Conservation (phyloP, 495 filamentous ascomycete species). For the Penicillium longicatenatum region DNA sequence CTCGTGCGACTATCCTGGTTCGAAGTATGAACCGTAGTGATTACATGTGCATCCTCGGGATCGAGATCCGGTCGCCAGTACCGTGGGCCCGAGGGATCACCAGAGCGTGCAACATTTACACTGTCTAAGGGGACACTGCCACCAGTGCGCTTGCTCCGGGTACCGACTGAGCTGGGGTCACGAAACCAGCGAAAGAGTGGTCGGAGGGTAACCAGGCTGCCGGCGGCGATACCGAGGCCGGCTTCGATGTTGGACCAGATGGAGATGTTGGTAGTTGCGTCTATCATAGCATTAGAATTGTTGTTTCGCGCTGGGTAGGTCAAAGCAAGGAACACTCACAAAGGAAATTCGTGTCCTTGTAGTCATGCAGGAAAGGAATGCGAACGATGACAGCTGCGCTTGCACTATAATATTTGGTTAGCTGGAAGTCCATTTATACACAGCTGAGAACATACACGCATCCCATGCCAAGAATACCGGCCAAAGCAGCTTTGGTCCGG, state of each 20-base stretch:
- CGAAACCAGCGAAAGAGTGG: slow-evolving; percentile 51
- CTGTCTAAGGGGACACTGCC: slow-evolving; percentile 40
- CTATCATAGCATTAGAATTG: slow-evolving; percentile 22
- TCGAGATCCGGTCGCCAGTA: slow-evolving; percentile 40
- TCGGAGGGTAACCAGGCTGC: slow-evolving; percentile 49
- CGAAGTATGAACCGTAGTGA: slow-evolving; percentile 38
- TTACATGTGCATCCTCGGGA: slow-evolving; percentile 28
- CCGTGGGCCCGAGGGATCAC: slow-evolving; percentile 22
- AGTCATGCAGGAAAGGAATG: slow-evolving; percentile 30
- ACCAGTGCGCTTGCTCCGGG: slow-evolving; percentile 30
- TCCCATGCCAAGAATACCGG: slow-evolving; percentile 43
- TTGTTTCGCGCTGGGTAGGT: neutral
- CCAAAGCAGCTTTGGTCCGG: slow-evolving; percentile 38
- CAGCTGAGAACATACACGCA: slow-evolving; percentile 35
- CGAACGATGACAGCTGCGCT: slow-evolving; percentile 43
- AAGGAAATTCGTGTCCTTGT: slow-evolving; percentile 19
- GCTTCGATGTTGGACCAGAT: slow-evolving; percentile 52
- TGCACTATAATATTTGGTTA: slow-evolving; percentile 22
- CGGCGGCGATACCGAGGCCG: slow-evolving; percentile 48
- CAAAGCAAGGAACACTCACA: slow-evolving; percentile 10
- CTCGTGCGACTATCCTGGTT: slow-evolving; percentile 32
- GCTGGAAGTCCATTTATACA: neutral
- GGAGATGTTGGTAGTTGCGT: slow-evolving; percentile 44
- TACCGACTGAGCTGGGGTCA: slow-evolving; percentile 32
- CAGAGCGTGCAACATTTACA: slow-evolving; percentile 26